Evolutionary conservation across 108 stramenopile species (phyloP), one percentile per base, ranked within the genome.

Genomic region (Nitzschia sp.): DNA sequence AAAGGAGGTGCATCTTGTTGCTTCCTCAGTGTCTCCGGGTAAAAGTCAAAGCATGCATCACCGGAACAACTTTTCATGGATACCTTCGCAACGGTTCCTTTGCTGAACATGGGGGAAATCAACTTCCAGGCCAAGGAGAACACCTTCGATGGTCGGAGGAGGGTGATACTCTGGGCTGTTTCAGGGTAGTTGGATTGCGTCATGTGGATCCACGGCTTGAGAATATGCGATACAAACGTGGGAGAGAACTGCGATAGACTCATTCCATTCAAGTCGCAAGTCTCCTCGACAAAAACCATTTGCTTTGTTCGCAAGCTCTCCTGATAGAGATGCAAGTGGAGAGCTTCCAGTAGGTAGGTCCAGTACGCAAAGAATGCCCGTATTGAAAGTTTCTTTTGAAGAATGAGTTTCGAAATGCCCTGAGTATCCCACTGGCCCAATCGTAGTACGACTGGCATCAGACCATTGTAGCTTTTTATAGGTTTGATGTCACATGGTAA

Each of bases 121-220:
- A 76, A 27, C 15, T 76, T 76, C 79, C 79, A 80, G 13, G 52
- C 66, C 23, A 59, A 13, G 17, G 62, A 64, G 9, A 80, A 15
- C 1, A 76, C 36, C 8, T 38, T 36, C 5, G 79, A 75, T 16
- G 79, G 75, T 38, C 71, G 28, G 30, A 76, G 28, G n/a, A 76
- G 35, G 9, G 33, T 53, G 25, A 80, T 80, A 13, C 71, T 56
- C 26, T 50, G 45, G 15, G 75, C 48, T 2, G 79, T 76, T 30
- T 80, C 75, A 6, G 79, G 79, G 58, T 80, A 80, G 48, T 72
- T 57, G 2, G 64, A 21, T 33, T 80, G 75, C 17, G 75, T 72
- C 47, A 68, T 52, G 28, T 34, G 27, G 2, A 80, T 23, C 79
- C 79, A 80, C 25, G 69, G 75, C 33, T 58, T 64, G 31, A 76